Evolutionary conservation across 257 asterid species (phyloP).

Genomic region (Petunia axillaris): DNA sequence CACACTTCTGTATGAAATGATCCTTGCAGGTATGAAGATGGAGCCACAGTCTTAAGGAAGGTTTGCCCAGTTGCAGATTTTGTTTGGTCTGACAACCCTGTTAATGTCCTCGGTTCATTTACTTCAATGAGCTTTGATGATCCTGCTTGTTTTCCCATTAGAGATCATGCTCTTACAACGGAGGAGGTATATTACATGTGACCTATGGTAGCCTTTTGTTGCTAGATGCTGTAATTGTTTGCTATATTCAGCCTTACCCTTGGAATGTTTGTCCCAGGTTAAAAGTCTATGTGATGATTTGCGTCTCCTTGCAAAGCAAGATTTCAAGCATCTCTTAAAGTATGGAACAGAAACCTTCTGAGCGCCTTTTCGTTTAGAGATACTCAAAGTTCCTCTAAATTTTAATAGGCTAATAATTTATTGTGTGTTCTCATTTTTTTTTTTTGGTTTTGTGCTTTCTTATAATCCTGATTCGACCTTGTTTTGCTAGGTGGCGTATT

Average conservation of each 20-base stretch:
- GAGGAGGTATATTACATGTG: constrained; percentile 63
- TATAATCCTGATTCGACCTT: background rate
- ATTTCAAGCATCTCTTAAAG: constrained; percentile 83
- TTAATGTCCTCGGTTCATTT: constrained; percentile 81
- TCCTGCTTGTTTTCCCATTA: constrained; percentile 60
- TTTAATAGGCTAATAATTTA: constrained; percentile 3
- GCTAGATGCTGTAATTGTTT: constrained; percentile 12
- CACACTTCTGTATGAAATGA: background rate
- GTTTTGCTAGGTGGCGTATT: constrained; percentile 74
- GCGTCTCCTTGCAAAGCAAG: constrained; percentile 88
- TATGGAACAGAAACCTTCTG: constrained; percentile 38
- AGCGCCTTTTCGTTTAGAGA: background rate
- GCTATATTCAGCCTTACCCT: constrained; percentile 10
- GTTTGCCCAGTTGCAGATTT: constrained; percentile 75
- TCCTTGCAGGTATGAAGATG: constrained; percentile 81
- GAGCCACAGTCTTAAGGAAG: constrained; percentile 75
- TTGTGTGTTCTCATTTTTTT: constrained; percentile 13
- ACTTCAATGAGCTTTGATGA: constrained; percentile 70
- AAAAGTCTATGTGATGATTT: constrained; percentile 86
- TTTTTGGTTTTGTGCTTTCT: background rate
- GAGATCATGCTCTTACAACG: constrained; percentile 71
- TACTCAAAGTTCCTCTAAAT: background rate
- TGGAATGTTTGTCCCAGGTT: constrained; percentile 47
- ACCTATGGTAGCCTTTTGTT: background rate
- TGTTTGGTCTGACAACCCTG: constrained; percentile 71